phyloP scores from a whole-genome alignment of 306 rosid species.

The Lupinus albus region DNA sequence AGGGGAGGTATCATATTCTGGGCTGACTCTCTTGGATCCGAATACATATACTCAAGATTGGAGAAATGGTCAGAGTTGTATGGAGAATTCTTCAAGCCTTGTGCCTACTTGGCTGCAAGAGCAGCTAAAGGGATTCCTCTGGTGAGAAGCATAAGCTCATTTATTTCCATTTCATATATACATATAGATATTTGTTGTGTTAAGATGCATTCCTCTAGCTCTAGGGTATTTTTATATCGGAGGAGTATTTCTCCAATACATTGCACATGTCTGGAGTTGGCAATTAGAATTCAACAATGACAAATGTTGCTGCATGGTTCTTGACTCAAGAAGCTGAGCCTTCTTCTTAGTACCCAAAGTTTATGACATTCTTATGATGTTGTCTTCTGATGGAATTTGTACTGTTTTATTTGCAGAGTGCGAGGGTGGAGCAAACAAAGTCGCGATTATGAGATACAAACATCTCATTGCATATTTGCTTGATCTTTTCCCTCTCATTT shows the following conservation, averaged over 20 bases:
- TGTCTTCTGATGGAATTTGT: slow-evolving; percentile 35
- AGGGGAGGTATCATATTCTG: slow-evolving; percentile 97
- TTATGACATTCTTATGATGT: background rate
- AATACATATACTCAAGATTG: slow-evolving; percentile 77
- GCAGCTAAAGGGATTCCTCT: slow-evolving; percentile 82
- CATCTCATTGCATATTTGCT: slow-evolving; percentile 15
- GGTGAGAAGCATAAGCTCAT: slow-evolving; percentile 56
- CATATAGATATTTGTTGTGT: background rate
- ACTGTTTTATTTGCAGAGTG: slow-evolving; percentile 45
- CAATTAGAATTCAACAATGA: background rate
- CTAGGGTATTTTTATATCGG: too few relatives aligned
- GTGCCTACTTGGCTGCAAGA: slow-evolving; percentile 86
- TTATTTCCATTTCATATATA: slow-evolving; percentile 20
- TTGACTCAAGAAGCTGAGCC: too few relatives aligned
- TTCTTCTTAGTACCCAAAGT: background rate
- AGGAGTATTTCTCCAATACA: too few relatives aligned
- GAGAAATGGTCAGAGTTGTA: slow-evolving; percentile 76
- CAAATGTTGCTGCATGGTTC: too few relatives aligned
- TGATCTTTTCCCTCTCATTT: slow-evolving; percentile 1
- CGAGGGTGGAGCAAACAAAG: slow-evolving; percentile 44
- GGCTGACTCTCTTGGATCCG: slow-evolving; percentile 94
- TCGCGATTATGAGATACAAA: slow-evolving; percentile 42
- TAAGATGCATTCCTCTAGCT: background rate
- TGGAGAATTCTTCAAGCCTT: slow-evolving; percentile 92
- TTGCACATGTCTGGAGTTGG: too few relatives aligned